A percentile compares a stretch with the other conserved stretches of the same genome.
Evolutionary conservation across 2,329 filamentous ascomycete species (phyloP).

Genomic region (Blastomyces silverae): DNA sequence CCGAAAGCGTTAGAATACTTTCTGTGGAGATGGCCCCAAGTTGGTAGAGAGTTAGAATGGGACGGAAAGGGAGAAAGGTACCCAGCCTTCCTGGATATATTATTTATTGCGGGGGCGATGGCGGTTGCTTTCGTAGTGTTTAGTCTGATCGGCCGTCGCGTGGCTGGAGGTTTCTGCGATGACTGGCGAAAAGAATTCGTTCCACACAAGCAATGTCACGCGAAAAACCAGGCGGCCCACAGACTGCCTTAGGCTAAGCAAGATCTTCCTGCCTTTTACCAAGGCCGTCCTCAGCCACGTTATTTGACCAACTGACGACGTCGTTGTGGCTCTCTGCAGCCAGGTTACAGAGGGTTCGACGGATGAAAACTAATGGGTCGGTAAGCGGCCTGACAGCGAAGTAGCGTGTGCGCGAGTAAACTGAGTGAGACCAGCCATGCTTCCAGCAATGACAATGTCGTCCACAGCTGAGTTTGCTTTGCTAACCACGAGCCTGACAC

Average conservation of each 20-base stretch:
- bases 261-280: background rate
- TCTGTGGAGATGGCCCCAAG: background rate
- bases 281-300: background rate
- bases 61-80: background rate
- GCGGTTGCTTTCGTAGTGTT: background rate
- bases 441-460: background rate
- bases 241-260: background rate
- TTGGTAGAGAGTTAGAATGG: too few species aligned
- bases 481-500: background rate
- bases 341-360: background rate
- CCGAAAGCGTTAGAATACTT: background rate
- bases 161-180: background rate
- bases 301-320: background rate
- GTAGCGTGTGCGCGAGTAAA: conserved; percentile 1
- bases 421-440: background rate
- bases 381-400: conserved; percentile 6
- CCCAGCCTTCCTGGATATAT: background rate
- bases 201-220: conserved; percentile 3
- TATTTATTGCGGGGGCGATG: background rate
- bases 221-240: background rate
- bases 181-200: conserved; percentile 4
- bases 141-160: conserved; percentile 7
- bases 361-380: conserved; percentile 2
- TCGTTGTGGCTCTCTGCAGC: background rate
- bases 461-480: background rate